These are phyloP conservation scores for Aechmea fasciata DNA, from an alignment of 176 grass and related monocot species.

Conservation along the genomic window DNA sequence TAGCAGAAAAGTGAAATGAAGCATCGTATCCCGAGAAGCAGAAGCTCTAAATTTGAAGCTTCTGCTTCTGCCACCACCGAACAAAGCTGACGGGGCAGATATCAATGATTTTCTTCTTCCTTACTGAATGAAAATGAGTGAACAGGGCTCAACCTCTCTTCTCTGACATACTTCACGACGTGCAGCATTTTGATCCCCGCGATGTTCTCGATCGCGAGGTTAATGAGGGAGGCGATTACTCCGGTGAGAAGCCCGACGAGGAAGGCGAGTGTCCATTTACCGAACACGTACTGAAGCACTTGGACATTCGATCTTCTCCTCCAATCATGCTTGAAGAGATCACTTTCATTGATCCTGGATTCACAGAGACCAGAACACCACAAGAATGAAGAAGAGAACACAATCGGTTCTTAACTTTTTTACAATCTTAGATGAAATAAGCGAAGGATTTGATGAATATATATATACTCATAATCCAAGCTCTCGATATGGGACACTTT, in stretches of 20 bases:
- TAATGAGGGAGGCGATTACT: conserved; percentile 74
- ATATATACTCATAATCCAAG: conserved; percentile 94
- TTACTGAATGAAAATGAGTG: background rate
- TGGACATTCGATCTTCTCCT: conserved; percentile 70
- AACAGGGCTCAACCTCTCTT: conserved; percentile 28
- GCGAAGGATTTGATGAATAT: background rate
- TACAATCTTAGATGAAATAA: conserved; percentile 5
- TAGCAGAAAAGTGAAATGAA: too few relatives aligned
- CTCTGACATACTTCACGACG: conserved; percentile 54
- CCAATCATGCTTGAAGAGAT: conserved; percentile 98
- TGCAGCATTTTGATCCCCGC: conserved; percentile 80
- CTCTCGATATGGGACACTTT: conserved; percentile 97
- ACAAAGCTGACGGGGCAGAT: too few relatives aligned
- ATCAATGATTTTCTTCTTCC: background rate
- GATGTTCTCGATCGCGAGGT: conserved; percentile 96
- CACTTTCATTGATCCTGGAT: conserved; percentile 81
- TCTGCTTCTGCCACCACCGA: too few relatives aligned
- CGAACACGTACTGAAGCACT: conserved; percentile 82
- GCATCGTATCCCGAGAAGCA: too few relatives aligned
- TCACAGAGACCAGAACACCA: background rate
- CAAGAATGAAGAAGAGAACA: conserved; percentile 9
- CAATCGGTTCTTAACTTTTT: background rate
- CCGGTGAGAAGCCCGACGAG: conserved; percentile 85
- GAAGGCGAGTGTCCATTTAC: conserved; percentile 87
- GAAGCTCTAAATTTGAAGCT: too few relatives aligned